Conservation (phyloP, 2,329 filamentous ascomycete genomes). For the Arthrobotrys musiformis region DNA sequence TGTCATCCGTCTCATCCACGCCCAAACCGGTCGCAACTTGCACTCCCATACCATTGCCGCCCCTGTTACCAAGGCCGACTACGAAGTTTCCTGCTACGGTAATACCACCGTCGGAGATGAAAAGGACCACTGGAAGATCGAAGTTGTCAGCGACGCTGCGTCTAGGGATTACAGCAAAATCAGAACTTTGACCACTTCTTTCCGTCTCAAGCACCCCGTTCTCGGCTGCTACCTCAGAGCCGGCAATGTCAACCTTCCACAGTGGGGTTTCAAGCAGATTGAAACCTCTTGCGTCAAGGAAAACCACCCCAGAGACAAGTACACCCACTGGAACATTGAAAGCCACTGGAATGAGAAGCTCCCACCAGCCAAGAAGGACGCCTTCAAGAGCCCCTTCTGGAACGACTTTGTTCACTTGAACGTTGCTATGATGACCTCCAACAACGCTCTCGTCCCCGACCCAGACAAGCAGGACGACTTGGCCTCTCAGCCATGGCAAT, state of each 20-base stretch:
- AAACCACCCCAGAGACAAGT: conserved; percentile 90
- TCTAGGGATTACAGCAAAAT: conserved; percentile 85
- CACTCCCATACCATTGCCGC: conserved; percentile 93
- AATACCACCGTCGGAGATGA: conserved; percentile 95
- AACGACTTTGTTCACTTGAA: conserved; percentile 98
- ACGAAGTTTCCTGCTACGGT: conserved; percentile 94
- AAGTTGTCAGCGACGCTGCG: conserved; percentile 89
- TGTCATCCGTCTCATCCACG: conserved; percentile 86
- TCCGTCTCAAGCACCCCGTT: conserved; percentile 83
- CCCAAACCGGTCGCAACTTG: conserved; percentile 94
- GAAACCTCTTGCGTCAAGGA: conserved; percentile 94
- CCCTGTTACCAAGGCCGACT: conserved; percentile 86
- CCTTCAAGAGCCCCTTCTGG: conserved; percentile 96
- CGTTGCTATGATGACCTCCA: conserved; percentile 99
- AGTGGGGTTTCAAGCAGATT: conserved; percentile 99
- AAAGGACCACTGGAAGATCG: conserved; percentile 96
- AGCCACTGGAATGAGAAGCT: conserved; percentile 89
- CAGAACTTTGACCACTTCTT: conserved; percentile 90
- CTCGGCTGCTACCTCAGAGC: conserved; percentile 94
- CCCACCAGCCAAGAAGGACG: conserved; percentile 84
- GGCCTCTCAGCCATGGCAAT: conserved; percentile 97
- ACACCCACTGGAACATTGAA: conserved; percentile 99
- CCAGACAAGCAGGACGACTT: conserved; percentile 99
- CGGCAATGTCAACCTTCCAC: conserved; percentile 93
- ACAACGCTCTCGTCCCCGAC: conserved; percentile 96